Evolutionary conservation across 768 basidiomycete species (phyloP), one percentile per base, ranked within the genome.

Genomic region (Tricholoma flavovirens): DNA sequence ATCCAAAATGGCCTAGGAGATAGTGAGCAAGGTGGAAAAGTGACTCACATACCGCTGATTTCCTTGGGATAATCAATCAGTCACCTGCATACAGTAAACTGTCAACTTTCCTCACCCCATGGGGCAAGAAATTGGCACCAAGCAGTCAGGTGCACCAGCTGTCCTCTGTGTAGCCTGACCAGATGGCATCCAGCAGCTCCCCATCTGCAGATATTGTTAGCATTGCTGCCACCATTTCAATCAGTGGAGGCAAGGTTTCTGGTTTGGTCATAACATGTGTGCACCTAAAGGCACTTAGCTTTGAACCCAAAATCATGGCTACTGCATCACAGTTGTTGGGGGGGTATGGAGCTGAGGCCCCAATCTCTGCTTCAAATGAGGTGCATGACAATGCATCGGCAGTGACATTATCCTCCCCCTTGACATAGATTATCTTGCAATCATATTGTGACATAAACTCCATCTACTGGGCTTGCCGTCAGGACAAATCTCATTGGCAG

Each of bases 341-440:
- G 4, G 40, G 40, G 2, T 42, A 42, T 3, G 17, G 40, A 19
- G 8, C 17, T 0, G 17, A 19, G 1, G 8, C 19, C 4, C 1
- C 17, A 2, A 15, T 3, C 40, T 21, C 43, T 17, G 7, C 19
- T 17, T 54, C 42, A 36, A 58, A 19, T 0, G 40, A 42, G 0
- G 40, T 42, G 6, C 17, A 8, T 7, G 73, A 75, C 2, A 77
- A 59, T 0, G 72, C 66, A 53, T 77, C 71, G 0, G 73, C 68
- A 2, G 63, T 63, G 3, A 56, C 58, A 56, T 75, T 75, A 5
- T 66, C 61, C 10, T 68, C 60, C 0, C 73, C 75, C 0, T 35
- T n/a, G n/a, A n/a, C n/a, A n/a, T n/a, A n/a, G n/a, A n/a, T n/a
- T n/a, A n/a, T n/a, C n/a, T n/a, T n/a, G n/a, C n/a, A n/a, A n/a